Evolutionary conservation across 2,329 filamentous ascomycete genomes (phyloP).

Genomic region (Nemania sp.): DNA sequence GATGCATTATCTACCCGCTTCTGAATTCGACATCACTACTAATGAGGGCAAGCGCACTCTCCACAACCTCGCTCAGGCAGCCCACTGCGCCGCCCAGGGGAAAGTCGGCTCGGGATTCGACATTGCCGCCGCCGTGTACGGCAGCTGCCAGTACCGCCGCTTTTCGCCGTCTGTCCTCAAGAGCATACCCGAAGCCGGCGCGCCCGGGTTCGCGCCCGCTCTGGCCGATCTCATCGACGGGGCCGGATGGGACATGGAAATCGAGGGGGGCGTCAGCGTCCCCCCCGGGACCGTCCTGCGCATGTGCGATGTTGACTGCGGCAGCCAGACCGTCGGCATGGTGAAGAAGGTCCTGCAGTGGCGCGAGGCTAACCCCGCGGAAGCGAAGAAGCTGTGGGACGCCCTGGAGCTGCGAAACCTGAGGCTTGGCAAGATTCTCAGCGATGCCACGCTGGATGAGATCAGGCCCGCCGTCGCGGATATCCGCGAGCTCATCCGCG

Average conservation of each 20-base stretch:
- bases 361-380: constrained; percentile 73
- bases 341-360: constrained; percentile 91
- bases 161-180: constrained; percentile 85
- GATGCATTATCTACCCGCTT: constrained; percentile 74
- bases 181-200: constrained; percentile 73
- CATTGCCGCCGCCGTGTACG: constrained; percentile 91
- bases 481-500: constrained; percentile 73
- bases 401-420: constrained; percentile 81
- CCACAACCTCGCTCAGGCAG: constrained; percentile 93
- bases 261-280: constrained; percentile 75
- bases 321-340: constrained; percentile 94
- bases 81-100: constrained; percentile 95
- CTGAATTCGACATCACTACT: constrained; percentile 68
- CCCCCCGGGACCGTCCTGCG: constrained; percentile 81
- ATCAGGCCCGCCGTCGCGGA: constrained; percentile 61
- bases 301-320: constrained; percentile 97
- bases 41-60: constrained; percentile 69
- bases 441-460: constrained; percentile 55
- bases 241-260: constrained; percentile 81
- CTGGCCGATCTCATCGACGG: constrained; percentile 75
- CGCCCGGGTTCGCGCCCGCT: constrained; percentile 72
- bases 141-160: constrained; percentile 89
- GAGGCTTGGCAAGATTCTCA: constrained; percentile 73
- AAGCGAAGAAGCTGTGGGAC: constrained; percentile 79
- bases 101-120: constrained; percentile 98